Conservation (phyloP, 306 rosid genomes). For the Pterocarpus macrocarpus region DNA sequence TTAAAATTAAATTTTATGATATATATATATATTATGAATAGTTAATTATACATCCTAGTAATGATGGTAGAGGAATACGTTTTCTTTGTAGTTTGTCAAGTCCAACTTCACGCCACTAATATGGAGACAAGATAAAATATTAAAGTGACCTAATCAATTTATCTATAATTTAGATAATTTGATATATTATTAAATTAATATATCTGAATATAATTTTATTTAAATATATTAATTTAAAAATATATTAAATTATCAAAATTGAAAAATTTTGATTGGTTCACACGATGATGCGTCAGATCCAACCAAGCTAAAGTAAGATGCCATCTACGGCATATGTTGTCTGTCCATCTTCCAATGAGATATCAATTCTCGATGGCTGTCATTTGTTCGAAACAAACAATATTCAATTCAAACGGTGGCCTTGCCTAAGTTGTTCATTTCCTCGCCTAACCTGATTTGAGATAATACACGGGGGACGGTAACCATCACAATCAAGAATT, state of each 20-base stretch:
- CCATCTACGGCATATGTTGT: neutral
- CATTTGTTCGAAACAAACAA: neutral
- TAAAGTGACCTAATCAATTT: neutral
- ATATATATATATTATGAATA: too few relatives aligned
- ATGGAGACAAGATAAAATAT: constrained; percentile 20
- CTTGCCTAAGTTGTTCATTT: neutral
- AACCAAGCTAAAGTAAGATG: constrained; percentile 4
- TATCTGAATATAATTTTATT: too few relatives aligned
- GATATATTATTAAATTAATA: too few relatives aligned
- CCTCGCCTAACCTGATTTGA: constrained; percentile 12
- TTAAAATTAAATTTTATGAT: too few relatives aligned
- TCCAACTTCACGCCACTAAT: neutral
- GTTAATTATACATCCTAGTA: neutral
- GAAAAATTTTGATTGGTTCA: constrained; percentile 10
- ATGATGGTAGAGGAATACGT: neutral
- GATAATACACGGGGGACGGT: constrained; percentile 5
- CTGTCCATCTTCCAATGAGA: constrained; percentile 14
- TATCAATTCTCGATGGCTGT: constrained; percentile 4
- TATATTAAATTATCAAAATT: too few relatives aligned
- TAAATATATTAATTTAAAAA: too few relatives aligned
- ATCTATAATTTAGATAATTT: too few relatives aligned
- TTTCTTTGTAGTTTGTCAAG: neutral
- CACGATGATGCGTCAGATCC: constrained; percentile 27
- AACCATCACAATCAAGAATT: constrained; percentile 11
- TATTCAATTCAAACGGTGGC: neutral